A percentile compares a stretch with the other conserved stretches of the same genome.
phyloP scores from a whole-genome alignment of 1,284 basidiomycete genomes.

The Earliella scabrosa region DNA sequence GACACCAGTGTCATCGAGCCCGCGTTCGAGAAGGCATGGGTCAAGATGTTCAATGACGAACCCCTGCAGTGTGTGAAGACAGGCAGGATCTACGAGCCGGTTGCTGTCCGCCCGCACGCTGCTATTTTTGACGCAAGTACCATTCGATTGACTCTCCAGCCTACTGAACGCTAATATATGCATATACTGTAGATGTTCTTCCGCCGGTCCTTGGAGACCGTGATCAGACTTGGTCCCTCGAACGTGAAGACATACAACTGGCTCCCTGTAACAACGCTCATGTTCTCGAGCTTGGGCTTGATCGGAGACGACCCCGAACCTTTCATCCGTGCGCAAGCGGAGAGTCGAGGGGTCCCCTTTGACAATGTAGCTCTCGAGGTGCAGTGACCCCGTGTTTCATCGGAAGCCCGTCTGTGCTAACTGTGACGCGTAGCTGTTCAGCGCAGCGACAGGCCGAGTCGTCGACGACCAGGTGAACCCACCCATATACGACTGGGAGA shows the following conservation, averaged over 20 bases:
- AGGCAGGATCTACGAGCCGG: background rate
- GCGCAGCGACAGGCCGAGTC: background rate
- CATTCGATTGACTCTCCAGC: too few species aligned
- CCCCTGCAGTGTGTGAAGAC: background rate
- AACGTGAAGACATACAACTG: slow-evolving; percentile 16
- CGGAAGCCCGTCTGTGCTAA: too few species aligned
- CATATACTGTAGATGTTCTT: too few species aligned
- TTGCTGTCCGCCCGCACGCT: background rate
- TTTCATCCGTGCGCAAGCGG: slow-evolving; percentile 1
- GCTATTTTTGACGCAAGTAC: slow-evolving; percentile 3
- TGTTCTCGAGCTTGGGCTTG: slow-evolving; percentile 3
- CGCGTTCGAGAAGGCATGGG: background rate
- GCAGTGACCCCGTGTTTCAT: too few species aligned
- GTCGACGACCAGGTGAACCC: slow-evolving; percentile 12
- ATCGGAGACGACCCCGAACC: slow-evolving; percentile 7
- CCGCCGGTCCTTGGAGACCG: too few species aligned
- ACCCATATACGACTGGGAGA: slow-evolving; percentile 26
- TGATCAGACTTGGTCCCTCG: too few species aligned
- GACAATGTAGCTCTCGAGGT: slow-evolving; percentile 20
- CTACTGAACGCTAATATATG: too few species aligned
- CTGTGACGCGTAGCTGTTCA: background rate
- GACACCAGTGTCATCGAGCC: background rate
- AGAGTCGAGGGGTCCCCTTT: slow-evolving; percentile 1
- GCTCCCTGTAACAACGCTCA: slow-evolving; percentile 10
- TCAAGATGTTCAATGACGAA: background rate